Base-by-base conservation (phyloP, 2,329 filamentous ascomycete genomes). In the Leptographium flavum region DNA sequence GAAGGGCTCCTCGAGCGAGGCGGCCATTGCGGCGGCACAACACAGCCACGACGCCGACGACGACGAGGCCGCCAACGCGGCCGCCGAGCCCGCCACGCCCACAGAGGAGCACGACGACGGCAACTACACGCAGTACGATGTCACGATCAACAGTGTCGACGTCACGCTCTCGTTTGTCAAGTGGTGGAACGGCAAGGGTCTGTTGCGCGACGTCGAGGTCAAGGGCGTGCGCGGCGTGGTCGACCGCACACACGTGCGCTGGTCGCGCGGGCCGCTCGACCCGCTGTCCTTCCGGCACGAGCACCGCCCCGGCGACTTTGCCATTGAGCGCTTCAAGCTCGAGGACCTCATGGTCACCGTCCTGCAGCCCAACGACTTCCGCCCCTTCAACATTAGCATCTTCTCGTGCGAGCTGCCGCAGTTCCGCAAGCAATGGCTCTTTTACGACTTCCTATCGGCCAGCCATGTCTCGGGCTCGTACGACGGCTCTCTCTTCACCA, bases 91-190 rank as follows among this genome's bases (percentile, higher is more conserved):
- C 74, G 77, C 47, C 6, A 33, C 32, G 8, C 42, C 32, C n/a
- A n/a, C n/a, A n/a, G 69, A 72, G 32, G 51, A 52, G 3, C 62
- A 64, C 19, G 88, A 96, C 57, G 90, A 96, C 58, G 87, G 85
- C 17, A 98, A 98, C 58, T 98, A 96, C 60, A 95, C 88, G 0
- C 92, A 98, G 54, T 98, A 95, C 55, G 92, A 98, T 57, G 70
- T 98, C 15, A 94, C 87, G 0, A 86, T 98, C 48, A 86, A 92
- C 50, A 93, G 86, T 1, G 86, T 98, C 50, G 94, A 98, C 57
- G 90, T 98, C 36, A 96, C 90, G 0, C 63, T 98, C 23, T 98
- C 92, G 0, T 96, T 98, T 55, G 73, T 87, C n/a, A 96, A 95
- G 59, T 98, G 92, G 92, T 93, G 94, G 77, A 96, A 94, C 55